Base-by-base conservation (phyloP, 805 yeast genomes). In the Clavispora santaluciae region DNA sequence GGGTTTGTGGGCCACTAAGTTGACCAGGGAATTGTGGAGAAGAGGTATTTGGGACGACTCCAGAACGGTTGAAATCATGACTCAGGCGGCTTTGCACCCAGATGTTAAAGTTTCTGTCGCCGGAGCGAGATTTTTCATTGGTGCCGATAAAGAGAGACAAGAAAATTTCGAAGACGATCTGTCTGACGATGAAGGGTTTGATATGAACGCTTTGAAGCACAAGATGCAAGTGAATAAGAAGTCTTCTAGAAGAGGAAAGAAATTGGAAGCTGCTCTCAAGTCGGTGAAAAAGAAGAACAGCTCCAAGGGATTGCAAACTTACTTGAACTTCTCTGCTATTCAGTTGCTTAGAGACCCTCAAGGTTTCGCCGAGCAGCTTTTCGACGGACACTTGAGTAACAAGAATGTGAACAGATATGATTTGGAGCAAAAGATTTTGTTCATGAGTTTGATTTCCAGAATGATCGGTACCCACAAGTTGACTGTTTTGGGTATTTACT, bases 41-140 rank as follows among this genome's bases (percentile, higher is more conserved):
- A 77, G 98, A 59, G 95, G 95, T 57, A 86, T 93, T 43, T 93
- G 99, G 99, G 97, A 89, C 61, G 99, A 93, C 61, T 78, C 95
- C 0, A 74, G 97, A 55, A 84, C 98, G 0, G 95, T 93, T n/a
- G 99, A 93, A 63, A 80, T 93, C 56, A 90, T 93, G 98, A 83
- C 95, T 1, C 93, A 88, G 54, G 97, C 98, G 1, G 88, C 97
- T 2, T 64, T 87, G 46, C 96, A 89, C 56, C 82, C 83, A 12
- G 95, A 93, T 54, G 70, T 73, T 12, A 93, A 93, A 64, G 93
- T 93, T 36, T 83, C 95, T 6, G 70, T 84, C 40, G 85, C 97
- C 3, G 99, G 96, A 46, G 93, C 87, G 22, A 73, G 79, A 55
- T 93, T 93, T 64, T 93, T 93, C 66, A 66, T 93, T 35, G 96